Evolutionary conservation across 108 stramenopile species (phyloP).

Genomic region (Fragilaria crotonensis): DNA sequence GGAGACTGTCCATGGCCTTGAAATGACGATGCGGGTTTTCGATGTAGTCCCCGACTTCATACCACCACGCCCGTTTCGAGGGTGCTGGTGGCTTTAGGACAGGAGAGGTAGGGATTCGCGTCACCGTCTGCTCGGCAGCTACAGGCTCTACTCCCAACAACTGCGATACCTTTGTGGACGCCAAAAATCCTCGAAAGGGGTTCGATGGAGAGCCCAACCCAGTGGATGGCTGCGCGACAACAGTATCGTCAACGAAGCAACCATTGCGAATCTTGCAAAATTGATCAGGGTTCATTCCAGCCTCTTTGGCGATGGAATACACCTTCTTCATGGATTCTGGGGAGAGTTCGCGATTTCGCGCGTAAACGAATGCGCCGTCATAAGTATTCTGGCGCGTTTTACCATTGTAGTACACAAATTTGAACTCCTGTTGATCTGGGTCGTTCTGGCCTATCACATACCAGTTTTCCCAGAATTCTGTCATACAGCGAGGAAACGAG

Average conservation of each 20-base stretch:
- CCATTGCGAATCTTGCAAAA: constrained; percentile 90
- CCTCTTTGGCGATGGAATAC: constrained; percentile 78
- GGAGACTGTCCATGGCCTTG: constrained; percentile 64
- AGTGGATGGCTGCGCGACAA: not conserved
- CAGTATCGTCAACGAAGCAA: constrained; percentile 53
- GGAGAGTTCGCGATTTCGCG: constrained; percentile 68
- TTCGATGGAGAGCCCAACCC: constrained; percentile 45
- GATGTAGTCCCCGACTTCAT: constrained; percentile 80
- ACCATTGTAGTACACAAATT: constrained; percentile 95
- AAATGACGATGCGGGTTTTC: constrained; percentile 85
- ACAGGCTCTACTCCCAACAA: constrained; percentile 84
- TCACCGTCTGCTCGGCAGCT: constrained; percentile 55
- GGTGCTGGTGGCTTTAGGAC: constrained; percentile 12
- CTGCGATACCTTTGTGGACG: constrained; percentile 78
- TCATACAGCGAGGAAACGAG: constrained; percentile 4
- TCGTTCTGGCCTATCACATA: constrained; percentile 86
- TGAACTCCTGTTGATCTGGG: constrained; percentile 76
- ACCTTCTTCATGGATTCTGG: constrained; percentile 76
- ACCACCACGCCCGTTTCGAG: constrained; percentile 67
- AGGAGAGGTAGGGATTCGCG: constrained; percentile 14
- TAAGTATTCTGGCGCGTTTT: constrained; percentile 96
- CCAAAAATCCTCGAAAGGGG: constrained; percentile 75
- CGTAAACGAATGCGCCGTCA: constrained; percentile 96
- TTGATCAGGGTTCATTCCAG: constrained; percentile 87
- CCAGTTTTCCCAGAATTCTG: constrained; percentile 98